Evolutionary conservation across 1,284 basidiomycete genomes (phyloP), one percentile per base, ranked within the genome.

Genomic region (Limonomyces culmigenus): DNA sequence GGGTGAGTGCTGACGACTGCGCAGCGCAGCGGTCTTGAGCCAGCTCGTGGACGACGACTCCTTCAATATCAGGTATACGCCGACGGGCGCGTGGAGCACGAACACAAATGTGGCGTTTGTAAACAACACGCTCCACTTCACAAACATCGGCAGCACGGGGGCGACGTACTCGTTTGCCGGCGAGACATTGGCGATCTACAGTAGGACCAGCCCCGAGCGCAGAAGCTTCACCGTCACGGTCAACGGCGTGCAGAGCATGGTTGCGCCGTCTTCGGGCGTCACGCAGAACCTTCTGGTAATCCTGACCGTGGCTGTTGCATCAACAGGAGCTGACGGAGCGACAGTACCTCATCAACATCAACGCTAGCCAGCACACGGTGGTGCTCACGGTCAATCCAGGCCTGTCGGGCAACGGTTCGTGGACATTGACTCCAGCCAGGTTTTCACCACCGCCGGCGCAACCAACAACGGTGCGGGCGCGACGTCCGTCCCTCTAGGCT

Each of bases 131-230:
- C 48, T 63, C 8, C 65, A 65, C 44, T 65, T 50, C 45, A 58
- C 65, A 2, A 43, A 55, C 36, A 50, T 46, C 3, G 40, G 50
- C n/a, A 57, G 53, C 20, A 59, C 65, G 18, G 54, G 56, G 16
- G 62, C 59, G 12, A 56, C 58, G 3, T 43, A 67, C 5, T 41
- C 50, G n/a, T 70, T 70, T 46, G 42, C 46, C 3, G 68, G 68
- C 20, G 59, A 66, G 38, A 65, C 62, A 14, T 52, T 72, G 31
- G 65, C 64, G 12, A 40, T 70, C 2, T 70, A 65, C 41, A 66
- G 67, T 19, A 63, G 66, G 1, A 55, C 65, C 16, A 61, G 64
- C 5, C 60, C 64, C 14, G 56, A 63, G 37, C 65, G 64, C 43
- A 60, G 63, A n/a, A 50, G 63, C 40, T 55, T 67, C 36, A 53